These are phyloP conservation scores for Globisporangium abappressorium DNA, from an alignment of 352 stramenopile genomes.

Conservation along the genomic window DNA sequence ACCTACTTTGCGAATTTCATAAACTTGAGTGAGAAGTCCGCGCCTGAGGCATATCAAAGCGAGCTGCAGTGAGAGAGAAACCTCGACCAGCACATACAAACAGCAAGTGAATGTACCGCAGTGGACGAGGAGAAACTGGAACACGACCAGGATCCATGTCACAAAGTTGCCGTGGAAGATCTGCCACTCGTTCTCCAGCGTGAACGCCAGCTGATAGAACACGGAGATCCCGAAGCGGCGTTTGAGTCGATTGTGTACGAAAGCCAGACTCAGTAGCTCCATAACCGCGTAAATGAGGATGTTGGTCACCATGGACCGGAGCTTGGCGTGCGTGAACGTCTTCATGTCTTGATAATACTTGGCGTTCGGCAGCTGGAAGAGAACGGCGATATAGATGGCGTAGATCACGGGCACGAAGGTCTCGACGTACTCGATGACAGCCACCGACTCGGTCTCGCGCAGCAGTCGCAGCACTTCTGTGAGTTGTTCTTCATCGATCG, in stretches of 20 bases:
- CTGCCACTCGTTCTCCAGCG: neutral
- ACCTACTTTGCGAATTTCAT: too few species aligned
- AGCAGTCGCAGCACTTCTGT: too few species aligned
- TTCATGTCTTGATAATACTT: slow-evolving; percentile 17
- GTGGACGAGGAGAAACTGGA: neutral
- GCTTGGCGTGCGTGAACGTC: neutral
- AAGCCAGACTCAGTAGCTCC: slow-evolving; percentile 18
- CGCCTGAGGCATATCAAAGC: too few species aligned
- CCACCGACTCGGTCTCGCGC: slow-evolving; percentile 17
- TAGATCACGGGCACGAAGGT: slow-evolving; percentile 26
- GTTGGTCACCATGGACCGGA: slow-evolving; percentile 13
- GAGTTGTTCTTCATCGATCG: too few species aligned
- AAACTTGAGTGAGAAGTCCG: too few species aligned
- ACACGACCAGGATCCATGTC: neutral
- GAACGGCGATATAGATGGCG: slow-evolving; percentile 17
- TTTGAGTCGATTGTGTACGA: slow-evolving; percentile 8
- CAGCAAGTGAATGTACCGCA: too few species aligned
- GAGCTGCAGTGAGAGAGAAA: too few species aligned
- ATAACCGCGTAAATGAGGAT: slow-evolving; percentile 22
- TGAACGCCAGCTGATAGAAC: slow-evolving; percentile 26
- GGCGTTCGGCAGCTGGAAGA: slow-evolving; percentile 17
- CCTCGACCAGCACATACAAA: too few species aligned
- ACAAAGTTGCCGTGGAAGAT: neutral
- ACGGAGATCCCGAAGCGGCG: slow-evolving; percentile 18
- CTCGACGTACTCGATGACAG: slow-evolving; percentile 30